Percentiles rank a stretch among this genome's conserved stretches.
Conservation (phyloP, 2,329 filamentous ascomycete genomes). For the Trichoderma sp. region DNA sequence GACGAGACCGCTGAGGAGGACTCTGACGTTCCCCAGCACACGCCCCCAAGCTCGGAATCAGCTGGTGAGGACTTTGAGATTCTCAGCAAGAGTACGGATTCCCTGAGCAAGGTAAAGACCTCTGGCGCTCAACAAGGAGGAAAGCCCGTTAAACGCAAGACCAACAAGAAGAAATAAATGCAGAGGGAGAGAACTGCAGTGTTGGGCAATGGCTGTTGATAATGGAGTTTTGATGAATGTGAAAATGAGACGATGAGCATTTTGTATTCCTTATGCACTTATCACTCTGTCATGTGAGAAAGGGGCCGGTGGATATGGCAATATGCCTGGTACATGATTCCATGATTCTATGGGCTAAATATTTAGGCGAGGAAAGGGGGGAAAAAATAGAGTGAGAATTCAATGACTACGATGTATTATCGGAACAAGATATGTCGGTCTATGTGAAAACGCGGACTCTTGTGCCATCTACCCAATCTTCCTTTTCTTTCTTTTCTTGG, state of each 20-base stretch:
- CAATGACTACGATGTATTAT: neutral
- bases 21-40: conserved; percentile 49
- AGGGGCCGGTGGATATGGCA: neutral
- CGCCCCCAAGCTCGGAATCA: conserved; percentile 56
- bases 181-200: neutral
- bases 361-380: neutral
- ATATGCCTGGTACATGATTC: neutral
- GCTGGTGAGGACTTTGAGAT: conserved; percentile 61
- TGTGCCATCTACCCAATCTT: neutral
- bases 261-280: neutral
- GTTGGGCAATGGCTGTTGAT: neutral
- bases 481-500: neutral
- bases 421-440: neutral
- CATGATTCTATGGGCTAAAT: neutral
- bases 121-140: conserved; percentile 45
- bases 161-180: conserved; percentile 19
- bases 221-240: neutral
- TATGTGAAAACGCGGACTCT: neutral
- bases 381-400: neutral
- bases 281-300: neutral
- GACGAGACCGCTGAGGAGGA: conserved; percentile 42
- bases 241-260: conserved; percentile 3
- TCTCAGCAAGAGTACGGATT: conserved; percentile 59
- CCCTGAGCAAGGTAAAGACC: conserved; percentile 50
- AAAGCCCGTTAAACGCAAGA: conserved; percentile 39